These are phyloP conservation scores for Vicia villosa DNA, from an alignment of 306 rosid species.

Conservation along the genomic window DNA sequence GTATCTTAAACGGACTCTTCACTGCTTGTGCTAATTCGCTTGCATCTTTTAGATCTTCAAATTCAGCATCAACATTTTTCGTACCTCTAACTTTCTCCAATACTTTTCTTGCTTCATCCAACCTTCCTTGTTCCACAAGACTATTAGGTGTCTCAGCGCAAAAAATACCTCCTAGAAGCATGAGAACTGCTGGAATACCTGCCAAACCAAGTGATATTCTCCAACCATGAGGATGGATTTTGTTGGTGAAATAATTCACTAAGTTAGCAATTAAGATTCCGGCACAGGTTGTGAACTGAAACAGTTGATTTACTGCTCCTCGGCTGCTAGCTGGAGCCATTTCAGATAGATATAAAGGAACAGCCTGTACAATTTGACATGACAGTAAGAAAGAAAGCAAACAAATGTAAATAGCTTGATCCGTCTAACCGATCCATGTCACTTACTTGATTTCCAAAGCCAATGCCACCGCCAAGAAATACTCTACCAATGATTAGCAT, in stretches of 20 bases:
- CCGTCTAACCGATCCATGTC: neutral
- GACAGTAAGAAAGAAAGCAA: slow-evolving; percentile 1
- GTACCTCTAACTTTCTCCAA: slow-evolving; percentile 90
- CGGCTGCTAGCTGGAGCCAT: slow-evolving; percentile 91
- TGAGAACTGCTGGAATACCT: slow-evolving; percentile 73
- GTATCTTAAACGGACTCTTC: slow-evolving; percentile 67
- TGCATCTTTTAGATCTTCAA: slow-evolving; percentile 83
- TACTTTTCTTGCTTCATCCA: slow-evolving; percentile 69
- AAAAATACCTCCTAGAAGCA: slow-evolving; percentile 83
- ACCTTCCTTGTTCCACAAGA: slow-evolving; percentile 81
- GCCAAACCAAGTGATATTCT: slow-evolving; percentile 93
- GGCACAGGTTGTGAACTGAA: slow-evolving; percentile 87
- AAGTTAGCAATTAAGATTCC: slow-evolving; percentile 80
- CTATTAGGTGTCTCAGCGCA: slow-evolving; percentile 99
- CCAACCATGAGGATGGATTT: slow-evolving; percentile 92
- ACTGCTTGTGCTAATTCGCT: slow-evolving; percentile 70
- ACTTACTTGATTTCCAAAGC: slow-evolving; percentile 93
- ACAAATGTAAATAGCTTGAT: neutral
- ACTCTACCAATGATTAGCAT: slow-evolving; percentile 85
- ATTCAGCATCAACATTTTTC: slow-evolving; percentile 79
- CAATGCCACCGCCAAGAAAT: slow-evolving; percentile 83
- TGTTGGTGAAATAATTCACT: slow-evolving; percentile 70
- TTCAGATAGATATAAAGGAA: slow-evolving; percentile 92
- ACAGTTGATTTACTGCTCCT: slow-evolving; percentile 91
- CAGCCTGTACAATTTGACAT: slow-evolving; percentile 61